Evolutionary conservation across 2,329 filamentous ascomycete genomes (phyloP), one percentile per base, ranked within the genome.

Genomic region (Cladosporium halotolerans): DNA sequence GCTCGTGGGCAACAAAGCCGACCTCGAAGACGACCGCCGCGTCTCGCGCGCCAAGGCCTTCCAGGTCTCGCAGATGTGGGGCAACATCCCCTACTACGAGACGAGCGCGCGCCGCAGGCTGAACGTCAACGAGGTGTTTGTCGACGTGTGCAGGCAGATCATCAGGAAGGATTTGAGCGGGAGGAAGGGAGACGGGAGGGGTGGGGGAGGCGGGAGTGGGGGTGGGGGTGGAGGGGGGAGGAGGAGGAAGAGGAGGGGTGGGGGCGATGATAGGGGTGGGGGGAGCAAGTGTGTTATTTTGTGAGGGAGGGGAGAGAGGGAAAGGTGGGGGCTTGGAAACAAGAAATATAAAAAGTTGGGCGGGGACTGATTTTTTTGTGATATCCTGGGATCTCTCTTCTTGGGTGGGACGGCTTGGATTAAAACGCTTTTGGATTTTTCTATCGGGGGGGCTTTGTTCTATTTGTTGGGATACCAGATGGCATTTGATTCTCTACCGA

Each of bases 1-100:
- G 46, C 88, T 96, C 57, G 89, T 95, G 44, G 89, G 89, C 58
- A 96, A 95, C 77, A 95, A 95, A 72, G 87, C 86, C 56, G 89
- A 96, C 66, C 78, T 96, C 41, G 89, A 93, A 71, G 89, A 95
- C 67, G 87, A 91, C 68, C 83, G 89, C 31, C 81, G 80, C 16
- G 87, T 96, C 8, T 83, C 86, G 10, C 81, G 89, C 48, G 85
- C 86, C 57, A 84, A 84, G 62, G 90, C 88, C 4, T 95, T 95
- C 66, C 80, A 85, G 32, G 80, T 95, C 58, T 90, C 88, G n/a
- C 88, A 93, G 66, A 81, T 80, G 65, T 96, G 90, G 90, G 86
- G 85, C 16, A 84, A 84, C 62, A 88, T 88, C 34, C 90, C 90
- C 0, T 96, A 95, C 69, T 96, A 95, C 66, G 90, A 96, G 73